These are phyloP conservation scores for Bryoerythrophyllum caledonicum DNA, from an alignment of 225 moss, liverwort and hornwort species.

Conservation along the genomic window DNA sequence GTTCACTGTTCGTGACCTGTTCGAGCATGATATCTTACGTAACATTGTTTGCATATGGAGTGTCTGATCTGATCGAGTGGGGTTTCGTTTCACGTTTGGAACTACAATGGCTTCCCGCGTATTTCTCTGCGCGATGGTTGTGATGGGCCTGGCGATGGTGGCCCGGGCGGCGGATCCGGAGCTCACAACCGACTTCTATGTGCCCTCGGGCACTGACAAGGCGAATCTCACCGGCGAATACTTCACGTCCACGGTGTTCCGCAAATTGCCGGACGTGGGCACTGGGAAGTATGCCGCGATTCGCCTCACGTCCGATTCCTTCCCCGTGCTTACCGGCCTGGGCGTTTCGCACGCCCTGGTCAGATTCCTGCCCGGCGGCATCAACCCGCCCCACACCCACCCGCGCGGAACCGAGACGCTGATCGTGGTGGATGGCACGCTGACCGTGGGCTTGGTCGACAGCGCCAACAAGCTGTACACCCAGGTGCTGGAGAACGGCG, in stretches of 20 bases:
- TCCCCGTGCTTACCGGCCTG: conserved; percentile 33
- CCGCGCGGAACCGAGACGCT: conserved; percentile 30
- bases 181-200: conserved; percentile 23
- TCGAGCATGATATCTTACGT: neutral
- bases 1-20: too few relatives aligned
- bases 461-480: conserved; percentile 9
- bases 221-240: conserved; percentile 11
- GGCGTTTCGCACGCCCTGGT: conserved; percentile 26
- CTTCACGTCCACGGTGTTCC: conserved; percentile 24
- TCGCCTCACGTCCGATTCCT: conserved; percentile 27
- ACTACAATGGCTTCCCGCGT: conserved; percentile 8
- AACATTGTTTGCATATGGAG: neutral
- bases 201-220: neutral
- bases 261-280: conserved; percentile 11
- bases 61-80: too few relatives aligned
- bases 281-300: conserved; percentile 27
- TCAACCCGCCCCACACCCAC: conserved; percentile 42
- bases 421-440: conserved; percentile 5
- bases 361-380: conserved; percentile 24
- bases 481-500: conserved; percentile 12
- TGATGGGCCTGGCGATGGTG: conserved; percentile 1
- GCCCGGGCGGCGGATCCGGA: conserved; percentile 19
- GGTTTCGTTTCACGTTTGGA: neutral
- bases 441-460: conserved; percentile 28
- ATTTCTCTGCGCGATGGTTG: neutral